Base-by-base conservation (phyloP, 495 filamentous ascomycete species). In the Tuber calosporum region DNA sequence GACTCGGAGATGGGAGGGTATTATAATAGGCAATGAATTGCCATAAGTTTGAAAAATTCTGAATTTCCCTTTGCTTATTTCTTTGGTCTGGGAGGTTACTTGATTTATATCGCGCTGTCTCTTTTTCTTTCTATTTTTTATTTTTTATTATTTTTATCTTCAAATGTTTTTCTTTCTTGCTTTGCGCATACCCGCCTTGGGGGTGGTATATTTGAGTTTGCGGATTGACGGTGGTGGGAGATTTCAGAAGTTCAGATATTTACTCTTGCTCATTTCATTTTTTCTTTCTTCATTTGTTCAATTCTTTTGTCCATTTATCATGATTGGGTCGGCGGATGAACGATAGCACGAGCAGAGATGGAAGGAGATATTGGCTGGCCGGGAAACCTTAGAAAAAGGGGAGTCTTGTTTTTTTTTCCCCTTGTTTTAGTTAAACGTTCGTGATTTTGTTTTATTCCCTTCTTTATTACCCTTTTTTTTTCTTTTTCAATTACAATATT, bases 1-100 rank as follows among this genome's bases (percentile, higher is more conserved):
- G 79, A 80, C 68, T 62, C 53, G 53, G 53, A 62, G 26, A 17
- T 62, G 26, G 53, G 30, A 34, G 53, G 53, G 53, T 62, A 62
- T 62, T 34, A 34, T 62, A 34, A 6, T 34, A 62, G 53, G 26
- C 53, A 34, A 62, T 62, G 53, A 62, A 26, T 34, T 62, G 53
- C 53, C 13, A 62, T 58, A 5, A 62, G 26, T 62, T 62, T 62
- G 53, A 2, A 13, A 34, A 30, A 5, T 62, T 62, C 26, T 1
- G 9, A 26, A 34, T 34, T 62, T 62, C 4, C 26, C 34, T 62
- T 62, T 62, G 7, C 26, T 30, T 62, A 19, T 62, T 62, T 62
- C 53, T 62, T 62, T 62, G 4, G 26, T 34, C 13, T 34, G 53
- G 26, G 53, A 26, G 26, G 53, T 62, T 19, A 17, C 17, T 62